Percentiles rank a stretch among this genome's conserved stretches.
These are phyloP conservation scores for Citrus medica DNA, from an alignment of 345 rosid genomes.

Conservation along the genomic window DNA sequence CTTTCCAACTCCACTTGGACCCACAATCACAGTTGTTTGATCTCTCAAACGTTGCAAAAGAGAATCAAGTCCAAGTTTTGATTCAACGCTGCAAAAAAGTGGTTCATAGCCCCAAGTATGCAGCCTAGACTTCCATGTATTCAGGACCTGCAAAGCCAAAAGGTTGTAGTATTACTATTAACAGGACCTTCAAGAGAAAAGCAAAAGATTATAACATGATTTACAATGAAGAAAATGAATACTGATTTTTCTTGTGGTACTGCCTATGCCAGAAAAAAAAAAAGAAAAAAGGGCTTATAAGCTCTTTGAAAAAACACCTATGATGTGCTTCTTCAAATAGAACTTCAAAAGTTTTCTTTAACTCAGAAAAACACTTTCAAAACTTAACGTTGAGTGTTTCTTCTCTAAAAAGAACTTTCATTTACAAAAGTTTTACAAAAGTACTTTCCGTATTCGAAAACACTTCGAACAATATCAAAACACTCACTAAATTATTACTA, in stretches of 20 bases:
- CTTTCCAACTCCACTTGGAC: conserved; percentile 99
- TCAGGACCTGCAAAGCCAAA: conserved; percentile 45
- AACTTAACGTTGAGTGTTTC: background rate
- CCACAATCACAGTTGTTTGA: conserved; percentile 88
- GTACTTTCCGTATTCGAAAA: background rate
- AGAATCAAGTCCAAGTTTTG: conserved; percentile 58
- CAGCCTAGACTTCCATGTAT: conserved; percentile 62
- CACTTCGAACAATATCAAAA: background rate
- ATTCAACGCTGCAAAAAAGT: conserved; percentile 71
- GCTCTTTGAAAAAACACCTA: background rate
- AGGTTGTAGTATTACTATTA: conserved; percentile 1
- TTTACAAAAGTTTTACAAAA: background rate
- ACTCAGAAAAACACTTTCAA: background rate
- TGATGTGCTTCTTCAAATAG: background rate
- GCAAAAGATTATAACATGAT: background rate
- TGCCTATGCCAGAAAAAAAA: background rate
- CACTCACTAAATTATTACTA: background rate
- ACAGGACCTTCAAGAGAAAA: background rate
- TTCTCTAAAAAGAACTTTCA: background rate
- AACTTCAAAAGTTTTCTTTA: background rate
- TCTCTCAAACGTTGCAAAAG: conserved; percentile 56
- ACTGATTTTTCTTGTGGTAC: too few species aligned
- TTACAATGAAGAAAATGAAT: background rate
- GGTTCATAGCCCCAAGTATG: conserved; percentile 83
- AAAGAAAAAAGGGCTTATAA: background rate